Conservation (phyloP, 1,284 basidiomycete species). For the Xerocomus nothofagi region DNA sequence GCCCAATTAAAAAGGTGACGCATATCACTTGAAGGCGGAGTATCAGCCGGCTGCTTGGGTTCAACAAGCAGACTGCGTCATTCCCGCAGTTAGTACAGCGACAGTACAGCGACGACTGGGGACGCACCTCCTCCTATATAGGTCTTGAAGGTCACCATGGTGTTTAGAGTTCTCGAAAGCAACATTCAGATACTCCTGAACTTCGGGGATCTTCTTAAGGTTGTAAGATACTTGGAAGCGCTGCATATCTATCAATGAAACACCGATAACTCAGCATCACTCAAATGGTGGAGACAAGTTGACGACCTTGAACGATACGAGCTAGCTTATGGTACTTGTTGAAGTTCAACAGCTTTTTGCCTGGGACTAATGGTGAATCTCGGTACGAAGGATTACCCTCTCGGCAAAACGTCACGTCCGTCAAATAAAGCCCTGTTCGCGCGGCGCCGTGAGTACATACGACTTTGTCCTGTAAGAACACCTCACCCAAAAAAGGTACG, state of each 20-base stretch:
- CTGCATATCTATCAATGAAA: constrained; percentile 71
- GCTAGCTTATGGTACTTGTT: constrained; percentile 93
- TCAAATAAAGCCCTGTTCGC: constrained; percentile 73
- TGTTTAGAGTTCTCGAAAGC: constrained; percentile 72
- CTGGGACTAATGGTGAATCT: constrained; percentile 73
- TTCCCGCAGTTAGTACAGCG: constrained; percentile 4
- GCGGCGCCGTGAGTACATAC: constrained; percentile 9
- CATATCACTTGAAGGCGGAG: constrained; percentile 63
- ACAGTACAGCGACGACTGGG: neutral
- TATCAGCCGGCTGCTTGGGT: constrained; percentile 74
- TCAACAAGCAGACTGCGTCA: constrained; percentile 63
- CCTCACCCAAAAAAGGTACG: constrained; percentile 85
- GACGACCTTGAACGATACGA: constrained; percentile 79
- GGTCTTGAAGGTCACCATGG: constrained; percentile 75
- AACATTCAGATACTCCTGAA: constrained; percentile 74
- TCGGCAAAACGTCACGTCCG: constrained; percentile 92
- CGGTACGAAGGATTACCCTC: constrained; percentile 91
- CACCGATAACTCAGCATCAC: constrained; percentile 6
- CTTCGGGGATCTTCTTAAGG: constrained; percentile 80
- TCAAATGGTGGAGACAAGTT: constrained; percentile 6
- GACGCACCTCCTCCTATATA: constrained; percentile 75
- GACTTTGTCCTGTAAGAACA: neutral
- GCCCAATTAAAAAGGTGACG: constrained; percentile 78
- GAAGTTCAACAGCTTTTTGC: constrained; percentile 89
- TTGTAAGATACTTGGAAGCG: constrained; percentile 89